phyloP scores from a whole-genome alignment of 768 basidiomycete genomes.

The Pilatotrama ljubarskyi region DNA sequence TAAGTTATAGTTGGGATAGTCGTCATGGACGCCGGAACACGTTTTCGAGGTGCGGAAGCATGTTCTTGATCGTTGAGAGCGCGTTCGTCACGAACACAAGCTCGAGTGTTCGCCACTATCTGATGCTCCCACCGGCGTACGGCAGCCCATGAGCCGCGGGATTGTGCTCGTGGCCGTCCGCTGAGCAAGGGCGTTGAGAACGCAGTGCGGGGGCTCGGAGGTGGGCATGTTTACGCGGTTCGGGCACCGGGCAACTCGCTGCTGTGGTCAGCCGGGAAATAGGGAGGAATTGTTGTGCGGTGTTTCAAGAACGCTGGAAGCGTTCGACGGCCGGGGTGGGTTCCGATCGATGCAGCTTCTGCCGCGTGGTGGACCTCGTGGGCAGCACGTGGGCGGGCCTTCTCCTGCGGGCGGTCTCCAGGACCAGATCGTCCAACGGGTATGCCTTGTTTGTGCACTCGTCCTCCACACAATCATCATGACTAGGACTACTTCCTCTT shows the following conservation, averaged over 20 bases:
- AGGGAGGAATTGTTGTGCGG: conserved; percentile 2
- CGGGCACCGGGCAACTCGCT: neutral
- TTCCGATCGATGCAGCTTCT: conserved; percentile 20
- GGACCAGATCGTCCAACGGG: conserved; percentile 8
- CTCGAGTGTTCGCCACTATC: neutral
- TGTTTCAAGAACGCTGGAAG: conserved; percentile 18
- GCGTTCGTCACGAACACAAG: neutral
- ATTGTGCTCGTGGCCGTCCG: neutral
- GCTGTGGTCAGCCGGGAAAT: conserved; percentile 2
- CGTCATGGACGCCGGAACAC: conserved; percentile 20
- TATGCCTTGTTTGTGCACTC: conserved; percentile 21
- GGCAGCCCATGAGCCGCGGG: neutral
- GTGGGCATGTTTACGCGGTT: neutral
- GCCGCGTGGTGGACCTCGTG: conserved; percentile 26
- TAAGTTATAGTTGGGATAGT: conserved; percentile 8
- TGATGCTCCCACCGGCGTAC: conserved; percentile 5
- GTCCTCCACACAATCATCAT: conserved; percentile 10
- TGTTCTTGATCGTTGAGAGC: conserved; percentile 10
- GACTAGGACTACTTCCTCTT: neutral
- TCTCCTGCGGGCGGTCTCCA: conserved; percentile 3
- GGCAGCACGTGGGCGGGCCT: conserved; percentile 24
- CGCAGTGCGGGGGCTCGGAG: neutral
- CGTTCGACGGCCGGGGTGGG: neutral
- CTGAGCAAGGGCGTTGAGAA: neutral
- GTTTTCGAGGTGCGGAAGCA: conserved; percentile 3